These are phyloP conservation scores for Thielaviopsis musarum DNA, from an alignment of 2,329 filamentous ascomycete genomes.

Conservation along the genomic window DNA sequence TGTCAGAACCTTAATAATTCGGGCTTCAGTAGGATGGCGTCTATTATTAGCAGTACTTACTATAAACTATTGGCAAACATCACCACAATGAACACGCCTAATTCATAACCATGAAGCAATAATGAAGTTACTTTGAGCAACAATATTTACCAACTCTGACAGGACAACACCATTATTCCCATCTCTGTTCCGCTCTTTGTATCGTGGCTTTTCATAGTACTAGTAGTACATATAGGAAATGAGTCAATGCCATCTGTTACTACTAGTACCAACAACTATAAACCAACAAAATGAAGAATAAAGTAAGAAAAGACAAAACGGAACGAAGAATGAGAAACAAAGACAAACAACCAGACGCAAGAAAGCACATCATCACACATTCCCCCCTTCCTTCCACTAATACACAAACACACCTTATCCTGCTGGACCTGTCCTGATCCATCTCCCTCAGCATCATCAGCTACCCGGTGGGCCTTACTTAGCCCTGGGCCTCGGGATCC, in stretches of 20 bases:
- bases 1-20: not conserved
- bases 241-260: not conserved
- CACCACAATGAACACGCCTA: too few species aligned
- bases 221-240: not conserved
- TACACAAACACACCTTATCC: not conserved
- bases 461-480: not conserved
- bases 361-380: not conserved
- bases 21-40: not conserved
- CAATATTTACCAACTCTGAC: too few species aligned
- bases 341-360: not conserved
- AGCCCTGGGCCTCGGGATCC: not conserved
- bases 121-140: too few species aligned
- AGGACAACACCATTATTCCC: too few species aligned
- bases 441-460: not conserved
- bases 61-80: too few species aligned
- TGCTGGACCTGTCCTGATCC: not conserved
- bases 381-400: not conserved
- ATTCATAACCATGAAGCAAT: too few species aligned
- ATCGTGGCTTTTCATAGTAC: not conserved
- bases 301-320: too few species aligned
- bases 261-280: not conserved
- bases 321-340: not conserved
- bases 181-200: not conserved
- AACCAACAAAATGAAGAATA: not conserved
- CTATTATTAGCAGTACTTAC: not conserved